phyloP scores from a whole-genome alignment of 805 yeast species.

The Yamadazyma takamatsuzukensis region DNA sequence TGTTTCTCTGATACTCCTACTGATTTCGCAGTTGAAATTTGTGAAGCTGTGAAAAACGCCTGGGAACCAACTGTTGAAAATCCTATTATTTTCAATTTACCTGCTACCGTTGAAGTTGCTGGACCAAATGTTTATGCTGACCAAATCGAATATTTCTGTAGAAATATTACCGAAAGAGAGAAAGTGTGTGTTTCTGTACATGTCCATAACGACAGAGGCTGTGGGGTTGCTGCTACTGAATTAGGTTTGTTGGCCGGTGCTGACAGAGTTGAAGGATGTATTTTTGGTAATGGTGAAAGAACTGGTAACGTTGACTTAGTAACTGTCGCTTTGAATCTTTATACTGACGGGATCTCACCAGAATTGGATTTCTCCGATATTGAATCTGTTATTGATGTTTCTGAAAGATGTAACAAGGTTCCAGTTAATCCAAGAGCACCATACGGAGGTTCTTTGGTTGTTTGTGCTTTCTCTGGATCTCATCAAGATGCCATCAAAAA shows the following conservation, averaged over 20 bases:
- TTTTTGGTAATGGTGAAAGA: constrained; percentile 82
- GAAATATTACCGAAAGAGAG: constrained; percentile 66
- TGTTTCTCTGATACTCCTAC: constrained; percentile 72
- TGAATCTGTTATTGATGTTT: constrained; percentile 61
- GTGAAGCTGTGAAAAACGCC: constrained; percentile 74
- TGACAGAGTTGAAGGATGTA: constrained; percentile 80
- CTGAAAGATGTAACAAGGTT: constrained; percentile 74
- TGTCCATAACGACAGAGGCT: constrained; percentile 78
- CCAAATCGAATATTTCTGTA: constrained; percentile 72
- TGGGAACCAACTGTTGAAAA: constrained; percentile 77
- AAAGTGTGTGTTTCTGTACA: constrained; percentile 68
- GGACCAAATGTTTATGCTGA: constrained; percentile 77
- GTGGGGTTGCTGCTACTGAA: constrained; percentile 82
- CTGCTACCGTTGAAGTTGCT: constrained; percentile 79
- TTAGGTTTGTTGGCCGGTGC: constrained; percentile 79
- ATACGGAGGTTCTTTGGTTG: constrained; percentile 75
- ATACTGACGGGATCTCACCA: constrained; percentile 74
- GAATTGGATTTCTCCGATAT: constrained; percentile 68
- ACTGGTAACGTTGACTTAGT: constrained; percentile 80
- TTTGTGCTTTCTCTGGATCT: constrained; percentile 73
- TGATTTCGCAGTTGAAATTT: constrained; percentile 69
- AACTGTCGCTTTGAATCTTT: constrained; percentile 72
- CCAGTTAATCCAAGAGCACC: constrained; percentile 75
- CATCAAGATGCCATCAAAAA: constrained; percentile 72
- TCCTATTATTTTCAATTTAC: constrained; percentile 75